A percentile compares a stretch with the other conserved stretches of the same genome.
phyloP scores from a whole-genome alignment of 139 green algal genomes.

The Mesotaenium endlicherianum region DNA sequence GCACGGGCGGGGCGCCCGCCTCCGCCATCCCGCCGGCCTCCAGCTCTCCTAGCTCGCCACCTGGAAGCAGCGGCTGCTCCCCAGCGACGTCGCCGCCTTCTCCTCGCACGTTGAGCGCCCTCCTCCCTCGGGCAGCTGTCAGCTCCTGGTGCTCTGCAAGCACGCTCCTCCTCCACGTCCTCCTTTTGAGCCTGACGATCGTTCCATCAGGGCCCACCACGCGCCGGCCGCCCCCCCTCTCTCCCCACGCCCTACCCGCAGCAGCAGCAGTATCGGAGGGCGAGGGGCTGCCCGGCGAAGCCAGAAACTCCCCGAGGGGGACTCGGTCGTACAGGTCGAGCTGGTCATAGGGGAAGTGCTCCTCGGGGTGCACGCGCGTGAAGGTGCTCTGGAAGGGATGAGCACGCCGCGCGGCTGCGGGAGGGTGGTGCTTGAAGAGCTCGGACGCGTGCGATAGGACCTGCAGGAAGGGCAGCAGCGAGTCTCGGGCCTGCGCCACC shows the following conservation, averaged over 20 bases:
- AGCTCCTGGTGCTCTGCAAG: background rate
- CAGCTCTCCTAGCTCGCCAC: background rate
- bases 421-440: background rate
- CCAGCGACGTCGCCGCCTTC: background rate
- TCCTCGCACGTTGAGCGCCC: background rate
- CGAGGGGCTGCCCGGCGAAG: background rate
- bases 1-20: too few relatives aligned
- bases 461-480: conserved; percentile 18
- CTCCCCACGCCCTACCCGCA: background rate
- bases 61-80: background rate
- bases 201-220: conserved; percentile 3
- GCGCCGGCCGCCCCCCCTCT: conserved; percentile 6
- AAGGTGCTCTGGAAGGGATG: conserved; percentile 2
- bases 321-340: background rate
- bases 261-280: background rate
- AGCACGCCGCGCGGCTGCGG: background rate
- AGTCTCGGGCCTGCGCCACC: too few relatives aligned
- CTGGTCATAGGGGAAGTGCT: conserved; percentile 1
- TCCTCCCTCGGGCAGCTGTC: background rate
- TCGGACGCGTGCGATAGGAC: conserved; percentile 8
- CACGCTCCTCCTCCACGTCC: conserved; percentile 13
- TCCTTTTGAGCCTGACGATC: conserved; percentile 9
- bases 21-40: background rate
- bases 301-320: background rate
- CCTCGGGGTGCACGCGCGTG: conserved; percentile 6